Base-by-base conservation (phyloP, 192 early-diverging fungal genomes). In the Backusella macrospora region DNA sequence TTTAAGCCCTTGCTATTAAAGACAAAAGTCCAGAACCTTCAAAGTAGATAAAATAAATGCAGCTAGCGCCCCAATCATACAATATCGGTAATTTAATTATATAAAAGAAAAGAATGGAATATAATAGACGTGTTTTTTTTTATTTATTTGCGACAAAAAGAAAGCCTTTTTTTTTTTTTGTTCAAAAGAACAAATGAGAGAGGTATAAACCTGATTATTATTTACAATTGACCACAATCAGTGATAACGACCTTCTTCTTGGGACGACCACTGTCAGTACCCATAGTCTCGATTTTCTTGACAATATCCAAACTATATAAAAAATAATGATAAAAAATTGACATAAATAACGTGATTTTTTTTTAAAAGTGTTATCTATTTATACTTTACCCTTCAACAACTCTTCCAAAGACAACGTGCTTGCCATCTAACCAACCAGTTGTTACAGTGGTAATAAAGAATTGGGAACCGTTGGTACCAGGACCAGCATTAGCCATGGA, bases 331-430 rank as follows among this genome's bases (percentile, higher is more conserved):
- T n/a, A 39, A 39, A 18, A 65, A 43, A 18, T 37, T 64, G 26
- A 37, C 37, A 15, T 64, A 12, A 38, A 38, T 64, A 64, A 6
- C 26, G 62, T 38, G 37, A 64, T 38, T 55, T 73, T 52, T 44
- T 7, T 92, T 38, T 34, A 16, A 34, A 15, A 38, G 13, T 34
- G 21, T 34, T 34, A 34, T 34, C 0, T 34, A 34, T 34, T 23
- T 21, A 23, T 21, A 21, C 14, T 78, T 77, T 65, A 73, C 45
- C 91, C 93, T 74, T 92, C 90, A 23, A 95, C 38, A 39, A 98
- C 94, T 75, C 89, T 80, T 40, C 96, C 97, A 89, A 98, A 99
- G 55, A 99, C 95, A 55, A 98, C 96, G 76, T 99, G 96, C 67
- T 93, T 92, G 64, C 86, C 85, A 76, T 98, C 94, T 76, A 99